Evolutionary conservation across 805 yeast species (phyloP), one percentile per base, ranked within the genome.

Genomic region (Priceomyces melissophilus): DNA sequence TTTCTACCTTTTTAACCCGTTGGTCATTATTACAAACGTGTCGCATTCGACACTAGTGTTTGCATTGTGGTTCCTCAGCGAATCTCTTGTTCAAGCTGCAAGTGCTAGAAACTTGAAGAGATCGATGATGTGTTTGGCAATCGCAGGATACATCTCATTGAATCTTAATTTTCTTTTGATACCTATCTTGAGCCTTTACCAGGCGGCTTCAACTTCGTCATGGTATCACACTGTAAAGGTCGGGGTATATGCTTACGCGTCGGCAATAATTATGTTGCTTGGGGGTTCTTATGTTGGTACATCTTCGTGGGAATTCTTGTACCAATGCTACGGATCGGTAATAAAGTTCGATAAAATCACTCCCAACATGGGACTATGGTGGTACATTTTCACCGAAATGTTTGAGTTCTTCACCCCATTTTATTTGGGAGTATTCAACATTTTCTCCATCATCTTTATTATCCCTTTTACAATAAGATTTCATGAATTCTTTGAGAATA

Each of bases 321-420:
- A 50, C 12, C 60, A 47, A 40, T 60, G 66, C 45, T 87, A 83
- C 54, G 81, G 83, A 11, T 70, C 79, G 3, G 62, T 76, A 4
- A 55, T 87, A 4, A 66, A 69, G 16, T 82, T 87, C 52, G 73
- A 73, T 30, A 90, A 87, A 47, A 78, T 89, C 45, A 73, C 82
- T 4, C 99, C 99, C 20, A 93, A 93, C 62, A 61, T 93, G 49
- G 99, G 99, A 0, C 69, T 93, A 14, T 93, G 99, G 99, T 93
- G 99, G 99, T 93, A 93, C 67, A 81, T 90, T 53, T 93, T 93
- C 69, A 85, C 91, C 32, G 99, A 93, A 62, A 86, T 93, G 79
- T 93, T 93, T 64, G 93, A 84, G 41, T 85, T 81, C 57, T 93
- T 91, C 71, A 75, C 83, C 23, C 81, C 87, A 14, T 89, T 93